Conservation (phyloP, 768 basidiomycete genomes). For the Calocybe cyanea region DNA sequence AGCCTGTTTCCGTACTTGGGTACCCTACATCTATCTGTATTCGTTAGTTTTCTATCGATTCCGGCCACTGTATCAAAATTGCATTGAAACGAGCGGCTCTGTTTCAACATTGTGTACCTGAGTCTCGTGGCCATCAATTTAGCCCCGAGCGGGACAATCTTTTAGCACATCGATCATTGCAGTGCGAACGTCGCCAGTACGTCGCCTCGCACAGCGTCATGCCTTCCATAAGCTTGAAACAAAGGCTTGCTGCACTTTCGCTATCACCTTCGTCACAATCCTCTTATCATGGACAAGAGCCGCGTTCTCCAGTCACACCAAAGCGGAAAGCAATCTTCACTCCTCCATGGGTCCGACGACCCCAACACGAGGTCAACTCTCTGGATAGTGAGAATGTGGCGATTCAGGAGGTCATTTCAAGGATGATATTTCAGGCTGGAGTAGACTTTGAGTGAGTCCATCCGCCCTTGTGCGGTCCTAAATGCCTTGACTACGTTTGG, state of each 20-base stretch:
- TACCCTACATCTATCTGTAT: too few relatives aligned
- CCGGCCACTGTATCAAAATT: neutral
- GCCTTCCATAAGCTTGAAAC: conserved; percentile 52
- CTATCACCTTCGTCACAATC: conserved; percentile 49
- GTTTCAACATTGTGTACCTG: too few relatives aligned
- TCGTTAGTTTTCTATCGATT: too few relatives aligned
- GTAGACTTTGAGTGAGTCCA: conserved; percentile 80
- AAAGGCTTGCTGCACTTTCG: conserved; percentile 62
- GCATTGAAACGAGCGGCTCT: too few relatives aligned
- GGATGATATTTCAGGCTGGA: conserved; percentile 84
- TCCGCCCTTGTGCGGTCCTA: neutral
- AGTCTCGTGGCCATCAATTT: too few relatives aligned
- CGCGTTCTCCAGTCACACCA: conserved; percentile 16
- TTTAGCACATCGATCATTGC: too few relatives aligned
- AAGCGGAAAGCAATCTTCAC: conserved; percentile 41
- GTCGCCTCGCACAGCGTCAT: too few relatives aligned
- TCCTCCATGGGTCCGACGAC: conserved; percentile 48
- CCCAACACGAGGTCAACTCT: conserved; percentile 21
- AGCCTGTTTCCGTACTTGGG: too few relatives aligned
- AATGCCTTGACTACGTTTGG: conserved; percentile 4
- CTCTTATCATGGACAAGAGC: conserved; percentile 26
- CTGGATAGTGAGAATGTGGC: conserved; percentile 51
- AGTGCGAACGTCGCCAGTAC: too few relatives aligned
- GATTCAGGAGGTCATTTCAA: conserved; percentile 62
- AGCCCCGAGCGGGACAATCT: too few relatives aligned